Percentiles rank a stretch among this genome's conserved stretches.
Conservation (phyloP, 1,284 basidiomycete species). For the Pyrrhoderma lamaoense region DNA sequence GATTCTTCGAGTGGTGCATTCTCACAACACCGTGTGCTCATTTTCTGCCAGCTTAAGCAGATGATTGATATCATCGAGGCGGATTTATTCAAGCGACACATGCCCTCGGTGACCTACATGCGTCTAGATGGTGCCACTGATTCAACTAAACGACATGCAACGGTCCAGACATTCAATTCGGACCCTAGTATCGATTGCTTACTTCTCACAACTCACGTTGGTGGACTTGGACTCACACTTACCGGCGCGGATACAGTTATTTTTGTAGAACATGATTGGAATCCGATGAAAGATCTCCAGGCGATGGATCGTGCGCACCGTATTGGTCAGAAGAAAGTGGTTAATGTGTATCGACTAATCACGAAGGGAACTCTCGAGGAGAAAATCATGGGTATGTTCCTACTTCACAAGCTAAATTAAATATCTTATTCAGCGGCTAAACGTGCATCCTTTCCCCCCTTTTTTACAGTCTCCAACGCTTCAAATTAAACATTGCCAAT, state of each 20-base stretch:
- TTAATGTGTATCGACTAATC: conserved; percentile 97
- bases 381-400: conserved; percentile 92
- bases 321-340: conserved; percentile 97
- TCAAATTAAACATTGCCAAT: conserved; percentile 97
- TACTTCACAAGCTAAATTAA: conserved; percentile 5
- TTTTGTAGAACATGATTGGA: conserved; percentile 99
- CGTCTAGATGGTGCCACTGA: conserved; percentile 91
- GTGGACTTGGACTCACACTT: conserved; percentile 91
- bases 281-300: conserved; percentile 99
- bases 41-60: conserved; percentile 99
- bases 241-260: conserved; percentile 99
- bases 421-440: too few relatives aligned
- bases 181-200: conserved; percentile 98
- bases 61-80: conserved; percentile 98
- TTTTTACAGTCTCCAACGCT: conserved; percentile 76
- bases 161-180: conserved; percentile 97
- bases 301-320: conserved; percentile 99
- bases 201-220: conserved; percentile 93
- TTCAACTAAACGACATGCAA: conserved; percentile 83
- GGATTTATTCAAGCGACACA: conserved; percentile 84
- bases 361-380: conserved; percentile 97
- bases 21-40: conserved; percentile 94
- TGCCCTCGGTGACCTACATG: conserved; percentile 98
- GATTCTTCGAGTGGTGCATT: conserved; percentile 54
- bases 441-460: conserved; percentile 12